These are phyloP conservation scores for Termitomyces sp. DNA, from an alignment of 768 basidiomycete species.

Conservation along the genomic window DNA sequence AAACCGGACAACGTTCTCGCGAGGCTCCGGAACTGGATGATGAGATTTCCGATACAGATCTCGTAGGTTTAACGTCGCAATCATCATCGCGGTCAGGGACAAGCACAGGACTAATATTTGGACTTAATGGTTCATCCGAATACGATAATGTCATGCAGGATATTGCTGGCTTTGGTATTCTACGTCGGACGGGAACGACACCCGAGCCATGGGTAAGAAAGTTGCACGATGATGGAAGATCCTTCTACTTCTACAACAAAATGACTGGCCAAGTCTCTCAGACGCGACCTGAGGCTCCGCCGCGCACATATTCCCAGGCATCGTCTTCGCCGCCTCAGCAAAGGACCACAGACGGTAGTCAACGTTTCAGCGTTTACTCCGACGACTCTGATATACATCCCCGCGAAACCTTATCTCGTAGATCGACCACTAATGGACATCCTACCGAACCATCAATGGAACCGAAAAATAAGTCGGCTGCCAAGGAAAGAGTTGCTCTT, in stretches of 20 bases:
- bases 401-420: slow-evolving; percentile 24
- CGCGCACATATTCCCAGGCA: slow-evolving; percentile 8
- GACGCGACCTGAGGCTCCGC: slow-evolving; percentile 50
- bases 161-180: slow-evolving; percentile 54
- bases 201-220: slow-evolving; percentile 83
- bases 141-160: slow-evolving; percentile 31
- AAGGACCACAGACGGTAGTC: slow-evolving; percentile 26
- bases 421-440: slow-evolving; percentile 23
- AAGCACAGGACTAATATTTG: slow-evolving; percentile 46
- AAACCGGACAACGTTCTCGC: slow-evolving; percentile 75
- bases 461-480: slow-evolving; percentile 9
- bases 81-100: slow-evolving; percentile 51
- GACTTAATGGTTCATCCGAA: slow-evolving; percentile 29
- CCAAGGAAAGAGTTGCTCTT: slow-evolving; percentile 21
- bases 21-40: slow-evolving; percentile 81
- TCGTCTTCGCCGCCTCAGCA: slow-evolving; percentile 20
- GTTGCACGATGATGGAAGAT: slow-evolving; percentile 76
- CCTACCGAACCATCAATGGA: slow-evolving; percentile 5
- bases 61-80: slow-evolving; percentile 55
- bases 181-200: slow-evolving; percentile 50
- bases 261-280: slow-evolving; percentile 61
- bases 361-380: slow-evolving; percentile 63
- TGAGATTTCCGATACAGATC: slow-evolving; percentile 57
- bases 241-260: slow-evolving; percentile 77
- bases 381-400: slow-evolving; percentile 76